Evolutionary conservation across 306 rosid genomes (phyloP), one percentile per base, ranked within the genome.

Genomic region (Mimosa bimucronata): DNA sequence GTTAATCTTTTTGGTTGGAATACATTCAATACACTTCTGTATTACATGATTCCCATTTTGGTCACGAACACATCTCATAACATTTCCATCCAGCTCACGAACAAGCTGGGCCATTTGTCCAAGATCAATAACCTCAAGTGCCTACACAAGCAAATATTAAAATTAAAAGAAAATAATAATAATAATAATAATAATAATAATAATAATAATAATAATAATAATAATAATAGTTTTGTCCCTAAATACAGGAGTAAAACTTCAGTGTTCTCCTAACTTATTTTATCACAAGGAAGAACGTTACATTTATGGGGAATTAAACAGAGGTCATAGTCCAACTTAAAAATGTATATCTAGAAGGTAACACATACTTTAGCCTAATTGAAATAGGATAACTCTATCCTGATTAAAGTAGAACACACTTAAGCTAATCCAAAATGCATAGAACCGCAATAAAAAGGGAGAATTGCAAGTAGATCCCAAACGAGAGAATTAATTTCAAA

Each of bases 31-130:
- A 84, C 92, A 88, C 80, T 88, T 88, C 80, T 88, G 92, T 84
- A 88, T 88, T 79, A 88, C 92, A 86, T 88, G 92, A 84, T 88
- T 88, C 82, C 92, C 92, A 37, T 86, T 88, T 77, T 88, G 92
- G 75, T 88, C 92, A 58, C 92, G 90, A 62, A 88, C 89, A 72
- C 92, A 88, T 80, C 83, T 84, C 85, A 88, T 84, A 76, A 88
- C 85, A 82, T 88, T 70, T 77, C 92, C 92, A 86, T 88, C 92
- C 60, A 88, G 85, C 78, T 88, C 92, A 65, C 71, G 84, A 73
- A 88, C 90, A 77, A 88, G 92, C 77, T 82, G 88, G 78, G 81
- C 88, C 87, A 84, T 88, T 79, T 88, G 92, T 70, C 85, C 92
- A 66, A 58, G 88, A 73, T 88, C 87, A 62, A 88, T 88, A 80